These are phyloP conservation scores for Aspergillus mulundensis DNA, from an alignment of 495 filamentous ascomycete species.

Conservation along the genomic window DNA sequence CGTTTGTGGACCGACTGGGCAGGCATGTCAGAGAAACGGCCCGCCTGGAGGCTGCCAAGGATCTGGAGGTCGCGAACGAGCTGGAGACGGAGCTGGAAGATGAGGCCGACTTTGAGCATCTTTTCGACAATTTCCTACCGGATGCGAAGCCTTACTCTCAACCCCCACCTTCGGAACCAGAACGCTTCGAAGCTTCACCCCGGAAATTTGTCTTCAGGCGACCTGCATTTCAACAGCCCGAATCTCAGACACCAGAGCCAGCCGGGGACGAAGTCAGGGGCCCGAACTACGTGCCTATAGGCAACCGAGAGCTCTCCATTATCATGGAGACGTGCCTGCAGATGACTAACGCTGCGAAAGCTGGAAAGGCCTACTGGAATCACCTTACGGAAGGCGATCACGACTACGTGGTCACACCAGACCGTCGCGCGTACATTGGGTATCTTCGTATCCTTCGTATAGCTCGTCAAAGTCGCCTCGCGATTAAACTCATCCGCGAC, in stretches of 20 bases:
- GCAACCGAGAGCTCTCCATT: slow-evolving; percentile 66
- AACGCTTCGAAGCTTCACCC: neutral
- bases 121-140: slow-evolving; percentile 34
- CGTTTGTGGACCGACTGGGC: slow-evolving; percentile 31
- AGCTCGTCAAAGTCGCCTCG: slow-evolving; percentile 53
- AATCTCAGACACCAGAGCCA: neutral
- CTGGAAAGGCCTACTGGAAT: slow-evolving; percentile 67
- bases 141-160: neutral
- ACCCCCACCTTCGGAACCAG: neutral
- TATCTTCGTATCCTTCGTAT: slow-evolving; percentile 65
- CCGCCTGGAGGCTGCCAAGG: neutral
- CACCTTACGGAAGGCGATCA: slow-evolving; percentile 50
- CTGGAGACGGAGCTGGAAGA: slow-evolving; percentile 19
- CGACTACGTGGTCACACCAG: slow-evolving; percentile 56
- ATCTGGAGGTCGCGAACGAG: neutral
- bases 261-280: neutral
- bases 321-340: slow-evolving; percentile 55
- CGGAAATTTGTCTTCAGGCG: neutral
- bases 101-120: slow-evolving; percentile 29
- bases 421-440: slow-evolving; percentile 59
- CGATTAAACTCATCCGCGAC: slow-evolving; percentile 51
- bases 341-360: slow-evolving; percentile 26
- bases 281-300: slow-evolving; percentile 38
- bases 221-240: neutral
- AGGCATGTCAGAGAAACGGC: slow-evolving; percentile 2